Conservation (phyloP, 2,329 filamentous ascomycete genomes). For the Talaromyces sp. region DNA sequence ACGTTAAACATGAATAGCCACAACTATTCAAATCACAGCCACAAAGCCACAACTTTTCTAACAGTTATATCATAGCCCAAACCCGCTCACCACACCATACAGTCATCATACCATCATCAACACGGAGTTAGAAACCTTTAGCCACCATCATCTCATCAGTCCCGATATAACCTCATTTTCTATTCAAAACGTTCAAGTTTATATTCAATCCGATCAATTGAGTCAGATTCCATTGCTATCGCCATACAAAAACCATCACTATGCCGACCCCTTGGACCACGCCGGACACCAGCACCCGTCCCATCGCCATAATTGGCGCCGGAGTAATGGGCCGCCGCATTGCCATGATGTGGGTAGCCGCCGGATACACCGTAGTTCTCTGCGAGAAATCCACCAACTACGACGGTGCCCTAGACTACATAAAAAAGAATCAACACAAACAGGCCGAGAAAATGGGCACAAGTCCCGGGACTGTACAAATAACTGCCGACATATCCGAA, state of each 20-base stretch:
- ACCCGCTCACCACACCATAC: neutral
- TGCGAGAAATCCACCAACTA: constrained; percentile 18
- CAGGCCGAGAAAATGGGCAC: constrained; percentile 23
- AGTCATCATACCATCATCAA: constrained; percentile 7
- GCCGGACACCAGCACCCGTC: constrained; percentile 22
- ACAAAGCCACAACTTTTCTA: constrained; percentile 6
- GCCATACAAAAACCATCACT: neutral
- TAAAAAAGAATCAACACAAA: constrained; percentile 12
- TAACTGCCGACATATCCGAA: constrained; percentile 14
- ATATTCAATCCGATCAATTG: neutral
- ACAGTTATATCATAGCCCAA: neutral
- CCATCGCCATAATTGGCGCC: constrained; percentile 25
- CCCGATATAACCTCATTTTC: no score
- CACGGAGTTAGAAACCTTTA: neutral
- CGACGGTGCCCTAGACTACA: constrained; percentile 15
- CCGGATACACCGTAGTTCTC: constrained; percentile 17
- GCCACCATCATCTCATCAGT: neutral
- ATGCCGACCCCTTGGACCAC: constrained; percentile 22
- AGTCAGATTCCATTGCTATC: neutral
- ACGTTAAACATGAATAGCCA: neutral
- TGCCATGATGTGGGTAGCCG: constrained; percentile 25
- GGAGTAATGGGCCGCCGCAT: constrained; percentile 26
- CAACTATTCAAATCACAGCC: constrained; percentile 2
- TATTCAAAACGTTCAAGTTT: neutral
- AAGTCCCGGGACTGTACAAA: constrained; percentile 3